Conservation (phyloP, 768 basidiomycete species). For the Cyclocybe aegerita region DNA sequence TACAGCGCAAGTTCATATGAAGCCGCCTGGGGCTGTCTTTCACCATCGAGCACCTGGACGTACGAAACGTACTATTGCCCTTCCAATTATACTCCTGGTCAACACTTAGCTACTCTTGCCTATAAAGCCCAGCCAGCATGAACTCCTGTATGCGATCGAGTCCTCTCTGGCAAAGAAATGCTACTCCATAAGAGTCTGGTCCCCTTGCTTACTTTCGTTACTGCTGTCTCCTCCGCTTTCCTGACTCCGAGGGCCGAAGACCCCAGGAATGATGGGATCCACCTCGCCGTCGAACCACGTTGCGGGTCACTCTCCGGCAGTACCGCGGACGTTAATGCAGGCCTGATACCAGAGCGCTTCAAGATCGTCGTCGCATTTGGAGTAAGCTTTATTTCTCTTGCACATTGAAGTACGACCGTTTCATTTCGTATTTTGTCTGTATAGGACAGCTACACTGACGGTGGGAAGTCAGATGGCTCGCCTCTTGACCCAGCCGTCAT, state of each 20-base stretch:
- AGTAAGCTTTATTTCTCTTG: slow-evolving; percentile 24
- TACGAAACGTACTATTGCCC: too few relatives aligned
- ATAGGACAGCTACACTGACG: slow-evolving; percentile 44
- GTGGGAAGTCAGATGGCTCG: slow-evolving; percentile 44
- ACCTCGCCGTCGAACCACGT: slow-evolving; percentile 44
- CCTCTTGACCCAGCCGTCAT: slow-evolving; percentile 40
- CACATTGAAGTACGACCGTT: neutral
- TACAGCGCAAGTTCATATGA: too few relatives aligned
- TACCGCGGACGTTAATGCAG: slow-evolving; percentile 48
- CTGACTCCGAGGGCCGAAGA: neutral
- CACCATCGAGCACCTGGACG: too few relatives aligned
- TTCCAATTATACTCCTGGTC: too few relatives aligned
- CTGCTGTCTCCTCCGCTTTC: neutral
- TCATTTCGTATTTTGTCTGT: neutral
- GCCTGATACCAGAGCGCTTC: slow-evolving; percentile 32
- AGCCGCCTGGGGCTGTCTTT: too few relatives aligned
- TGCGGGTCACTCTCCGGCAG: slow-evolving; percentile 42
- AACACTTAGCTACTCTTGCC: too few relatives aligned
- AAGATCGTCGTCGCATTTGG: slow-evolving; percentile 55
- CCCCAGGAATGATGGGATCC: slow-evolving; percentile 28
- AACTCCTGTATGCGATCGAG: too few relatives aligned
- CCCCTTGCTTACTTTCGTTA: too few relatives aligned
- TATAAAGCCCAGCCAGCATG: too few relatives aligned
- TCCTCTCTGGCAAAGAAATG: too few relatives aligned
- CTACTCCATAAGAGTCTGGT: too few relatives aligned